Percentiles rank a stretch among this genome's conserved stretches.
phyloP scores from a whole-genome alignment of 148 eudicot genomes.

The Camellia japonica region DNA sequence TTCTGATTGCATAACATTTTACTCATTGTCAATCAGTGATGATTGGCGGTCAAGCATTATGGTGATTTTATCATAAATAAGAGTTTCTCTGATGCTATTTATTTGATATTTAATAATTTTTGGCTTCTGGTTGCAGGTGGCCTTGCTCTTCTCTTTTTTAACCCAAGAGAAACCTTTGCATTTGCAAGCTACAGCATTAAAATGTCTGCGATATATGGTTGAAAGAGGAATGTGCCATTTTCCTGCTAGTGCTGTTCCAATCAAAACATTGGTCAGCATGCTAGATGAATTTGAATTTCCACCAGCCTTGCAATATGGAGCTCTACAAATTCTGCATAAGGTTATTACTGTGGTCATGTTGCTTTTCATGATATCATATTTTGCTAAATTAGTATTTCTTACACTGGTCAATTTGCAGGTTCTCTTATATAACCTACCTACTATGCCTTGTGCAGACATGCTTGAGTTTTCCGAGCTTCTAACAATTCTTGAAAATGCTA shows the following conservation, averaged over 20 bases:
- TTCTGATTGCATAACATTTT: slow-evolving; percentile 10
- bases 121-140: slow-evolving; percentile 37
- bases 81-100: neutral
- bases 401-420: slow-evolving; percentile 46
- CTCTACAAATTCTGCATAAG: slow-evolving; percentile 55
- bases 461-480: slow-evolving; percentile 44
- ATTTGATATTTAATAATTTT: slow-evolving; percentile 9
- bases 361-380: neutral
- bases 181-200: slow-evolving; percentile 53
- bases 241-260: slow-evolving; percentile 30
- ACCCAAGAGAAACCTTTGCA: slow-evolving; percentile 40
- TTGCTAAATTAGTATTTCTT: slow-evolving; percentile 2
- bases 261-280: slow-evolving; percentile 37
- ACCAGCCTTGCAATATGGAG: slow-evolving; percentile 50
- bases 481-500: slow-evolving; percentile 30
- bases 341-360: slow-evolving; percentile 27
- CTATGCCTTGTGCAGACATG: slow-evolving; percentile 28
- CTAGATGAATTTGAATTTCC: slow-evolving; percentile 45
- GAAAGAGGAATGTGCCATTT: slow-evolving; percentile 42
- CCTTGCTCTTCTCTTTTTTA: slow-evolving; percentile 54
- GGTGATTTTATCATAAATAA: neutral
- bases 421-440: slow-evolving; percentile 33
- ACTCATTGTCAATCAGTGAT: neutral
- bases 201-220: slow-evolving; percentile 45
- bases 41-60: neutral